Evolutionary conservation across 2,329 filamentous ascomycete species (phyloP), one percentile per base, ranked within the genome.

Genomic region (Phaeoacremonium minimum): DNA sequence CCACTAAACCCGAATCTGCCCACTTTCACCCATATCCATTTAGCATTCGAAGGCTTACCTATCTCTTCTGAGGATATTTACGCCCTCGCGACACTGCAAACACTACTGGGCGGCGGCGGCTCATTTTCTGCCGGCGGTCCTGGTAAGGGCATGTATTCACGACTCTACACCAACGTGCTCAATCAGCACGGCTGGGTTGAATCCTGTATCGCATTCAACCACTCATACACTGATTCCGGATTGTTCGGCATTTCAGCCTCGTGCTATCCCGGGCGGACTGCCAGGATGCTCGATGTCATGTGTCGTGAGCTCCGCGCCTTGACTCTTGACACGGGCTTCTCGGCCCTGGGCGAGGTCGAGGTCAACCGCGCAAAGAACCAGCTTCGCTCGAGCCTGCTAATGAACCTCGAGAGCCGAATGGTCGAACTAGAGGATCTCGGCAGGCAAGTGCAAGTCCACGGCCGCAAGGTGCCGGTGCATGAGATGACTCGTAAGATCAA

Each of bases 151-250:
- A 98, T 98, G 93, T 97, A 97, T 72, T 95, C 87, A 26, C 85
- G 93, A 11, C 78, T 98, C 7, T 98, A 96, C 72, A 97, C 90
- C 45, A 95, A 96, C 58, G 91, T 97, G 1, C 77, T 98, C 35
- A 98, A 98, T 69, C 90, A 97, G 65, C 83, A 95, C 66, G 88
- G 86, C 49, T 98, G 91, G 91, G 88, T 98, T 17, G 93, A 98
- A 66, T 90, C 82, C 42, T 97, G 93, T 66, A 75, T 95, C 35
- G 85, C 91, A 18, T 97, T 97, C 71, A 97, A 97, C 72, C 90
- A 97, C 71, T 87, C 86, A 32, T 98, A 98, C 73, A 93, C 87
- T 0, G 93, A 98, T 62, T 90, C 85, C 6, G 93, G 93, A 4
- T 77, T 98, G 29, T 98, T 98, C 55, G 93, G 93, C 46, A 96